phyloP scores from a whole-genome alignment of 495 filamentous ascomycete species.

The Sordaria brevicollis region DNA sequence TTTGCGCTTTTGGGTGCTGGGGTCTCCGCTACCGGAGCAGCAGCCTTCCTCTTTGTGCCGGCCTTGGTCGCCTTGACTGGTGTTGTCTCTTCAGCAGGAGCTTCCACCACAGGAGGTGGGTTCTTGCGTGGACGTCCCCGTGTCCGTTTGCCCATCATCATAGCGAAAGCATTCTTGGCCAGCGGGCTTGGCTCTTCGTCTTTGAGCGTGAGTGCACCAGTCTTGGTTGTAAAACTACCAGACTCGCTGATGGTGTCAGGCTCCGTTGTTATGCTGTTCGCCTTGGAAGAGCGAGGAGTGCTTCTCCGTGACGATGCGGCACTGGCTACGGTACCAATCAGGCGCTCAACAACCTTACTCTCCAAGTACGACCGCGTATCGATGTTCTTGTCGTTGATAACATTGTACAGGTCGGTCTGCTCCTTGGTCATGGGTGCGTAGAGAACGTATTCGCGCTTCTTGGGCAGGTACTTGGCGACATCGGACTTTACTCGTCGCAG shows the following conservation, averaged over 20 bases:
- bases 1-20: slow-evolving; percentile 55
- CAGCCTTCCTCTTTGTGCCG: slow-evolving; percentile 33
- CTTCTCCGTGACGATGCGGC: slow-evolving; percentile 17
- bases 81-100: not conserved
- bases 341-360: slow-evolving; percentile 65
- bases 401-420: slow-evolving; percentile 85
- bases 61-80: slow-evolving; percentile 14
- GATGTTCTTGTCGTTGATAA: slow-evolving; percentile 61
- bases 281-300: slow-evolving; percentile 29
- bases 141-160: slow-evolving; percentile 37
- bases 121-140: slow-evolving; percentile 10
- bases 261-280: slow-evolving; percentile 20
- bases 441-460: slow-evolving; percentile 91
- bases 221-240: not conserved
- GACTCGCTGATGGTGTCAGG: slow-evolving; percentile 2
- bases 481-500: slow-evolving; percentile 85
- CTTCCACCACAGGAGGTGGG: not conserved
- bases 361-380: slow-evolving; percentile 73
- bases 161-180: slow-evolving; percentile 31
- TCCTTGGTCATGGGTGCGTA: slow-evolving; percentile 81
- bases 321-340: slow-evolving; percentile 37
- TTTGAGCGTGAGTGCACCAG: slow-evolving; percentile 8
- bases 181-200: slow-evolving; percentile 4
- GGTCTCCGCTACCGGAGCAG: not conserved
- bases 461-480: slow-evolving; percentile 79